Base-by-base conservation (phyloP, 2,329 filamentous ascomycete species). In the Lecanoromycetidae sp. region DNA sequence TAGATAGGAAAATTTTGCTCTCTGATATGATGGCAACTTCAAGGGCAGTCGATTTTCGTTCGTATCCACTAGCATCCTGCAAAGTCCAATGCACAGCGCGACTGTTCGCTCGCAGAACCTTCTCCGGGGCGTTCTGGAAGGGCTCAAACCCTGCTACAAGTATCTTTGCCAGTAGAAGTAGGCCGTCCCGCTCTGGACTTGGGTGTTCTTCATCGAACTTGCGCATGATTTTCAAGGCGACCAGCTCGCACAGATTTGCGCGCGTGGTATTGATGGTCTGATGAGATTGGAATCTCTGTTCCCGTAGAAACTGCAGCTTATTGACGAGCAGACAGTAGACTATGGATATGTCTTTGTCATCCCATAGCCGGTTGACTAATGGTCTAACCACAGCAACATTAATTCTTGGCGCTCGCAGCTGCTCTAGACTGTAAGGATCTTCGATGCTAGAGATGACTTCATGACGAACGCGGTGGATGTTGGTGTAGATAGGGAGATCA, bases 281-380 rank as follows among this genome's bases (percentile, higher is more conserved):
- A 51, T 85, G 79, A 58, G 77, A 76, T 57, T 84, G 75, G 57
- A 82, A 80, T 9, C 78, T 72, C 61, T 91, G 84, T 61, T 91
- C 84, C 46, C 82, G 75, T 20, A 88, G 69, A 57, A 91, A 91
- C 58, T 87, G 82, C 27, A 79, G 77, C 12, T 84, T 76, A 58
- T 93, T 91, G 54, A 91, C 84, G 19, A 93, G 73, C 51, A 93
- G 67, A 60, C 84, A 90, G 62, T 90, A 91, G 9, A 91, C 83
- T 46, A 88, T 79, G 1, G 84, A 90, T 32, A 88, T 80, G 66
- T 91, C 86, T 50, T 85, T 75, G 49, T 80, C 72, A 57, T 84
- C 79, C 60, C 87, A 91, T 7, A 90, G 74, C 60, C 85, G 82
- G 60, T 91, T 84, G n/a, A 91, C 84, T 22, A 91, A 66, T 1